phyloP scores from a whole-genome alignment of 805 yeast genomes.

The Suhomyces sp. region DNA sequence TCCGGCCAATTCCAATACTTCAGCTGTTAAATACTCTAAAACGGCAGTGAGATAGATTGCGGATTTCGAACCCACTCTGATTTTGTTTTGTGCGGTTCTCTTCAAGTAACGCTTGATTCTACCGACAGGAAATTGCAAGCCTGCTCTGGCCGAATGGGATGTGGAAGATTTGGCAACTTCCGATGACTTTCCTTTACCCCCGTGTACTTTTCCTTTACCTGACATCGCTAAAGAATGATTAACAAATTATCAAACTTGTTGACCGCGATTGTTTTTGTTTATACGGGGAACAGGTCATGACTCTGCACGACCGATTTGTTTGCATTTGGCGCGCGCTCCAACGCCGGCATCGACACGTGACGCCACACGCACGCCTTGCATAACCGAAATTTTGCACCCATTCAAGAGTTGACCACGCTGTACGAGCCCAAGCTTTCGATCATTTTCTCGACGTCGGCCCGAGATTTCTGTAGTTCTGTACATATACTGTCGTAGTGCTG shows the following conservation, averaged over 20 bases:
- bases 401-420: constrained; percentile 33
- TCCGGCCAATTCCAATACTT: constrained; percentile 32
- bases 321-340: neutral
- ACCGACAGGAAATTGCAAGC: constrained; percentile 96
- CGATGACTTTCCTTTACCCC: constrained; percentile 95
- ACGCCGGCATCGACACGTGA: neutral
- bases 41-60: constrained; percentile 53
- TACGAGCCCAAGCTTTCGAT: constrained; percentile 35
- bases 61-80: constrained; percentile 78
- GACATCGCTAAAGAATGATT: constrained; percentile 53
- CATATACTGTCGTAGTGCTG: constrained; percentile 66
- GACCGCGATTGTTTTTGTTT: constrained; percentile 5
- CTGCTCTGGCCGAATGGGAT: constrained; percentile 93
- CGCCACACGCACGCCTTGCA: neutral
- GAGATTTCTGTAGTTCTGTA: constrained; percentile 60
- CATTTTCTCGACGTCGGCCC: constrained; percentile 53
- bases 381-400: neutral
- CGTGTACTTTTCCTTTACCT: constrained; percentile 83
- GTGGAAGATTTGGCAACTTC: constrained; percentile 65
- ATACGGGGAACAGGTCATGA: constrained; percentile 1
- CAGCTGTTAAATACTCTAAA: constrained; percentile 30
- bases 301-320: constrained; percentile 4
- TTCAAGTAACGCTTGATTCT: constrained; percentile 96
- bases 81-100: constrained; percentile 79
- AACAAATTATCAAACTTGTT: constrained; percentile 1